A percentile compares a stretch with the other conserved stretches of the same genome.
These are phyloP conservation scores for Schrenkiella parvula DNA, from an alignment of 345 rosid genomes.

Conservation along the genomic window DNA sequence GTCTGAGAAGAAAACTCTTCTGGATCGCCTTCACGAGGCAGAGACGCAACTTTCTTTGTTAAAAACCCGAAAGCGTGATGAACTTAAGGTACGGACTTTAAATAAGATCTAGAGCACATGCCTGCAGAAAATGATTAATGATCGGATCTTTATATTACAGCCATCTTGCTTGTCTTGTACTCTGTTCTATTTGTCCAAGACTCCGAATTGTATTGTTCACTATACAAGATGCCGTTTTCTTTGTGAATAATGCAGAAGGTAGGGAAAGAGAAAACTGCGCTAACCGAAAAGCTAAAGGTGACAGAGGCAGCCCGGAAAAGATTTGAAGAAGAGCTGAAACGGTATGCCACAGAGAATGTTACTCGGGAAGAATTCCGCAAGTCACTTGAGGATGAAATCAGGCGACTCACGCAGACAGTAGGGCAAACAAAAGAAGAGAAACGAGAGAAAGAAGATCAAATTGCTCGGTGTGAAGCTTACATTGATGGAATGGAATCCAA, in stretches of 20 bases:
- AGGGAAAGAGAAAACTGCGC: conserved; percentile 88
- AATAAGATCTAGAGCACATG: conserved; percentile 1
- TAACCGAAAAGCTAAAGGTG: conserved; percentile 80
- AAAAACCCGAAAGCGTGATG: conserved; percentile 93
- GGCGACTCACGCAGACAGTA: conserved; percentile 73
- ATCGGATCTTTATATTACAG: neutral
- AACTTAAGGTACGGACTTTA: conserved; percentile 66
- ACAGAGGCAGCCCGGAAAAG: conserved; percentile 90
- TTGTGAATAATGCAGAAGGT: conserved; percentile 60
- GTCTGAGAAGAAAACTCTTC: conserved; percentile 74
- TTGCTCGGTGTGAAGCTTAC: conserved; percentile 89
- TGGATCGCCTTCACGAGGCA: conserved; percentile 92
- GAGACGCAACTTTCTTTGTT: conserved; percentile 79
- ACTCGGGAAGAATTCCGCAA: conserved; percentile 83
- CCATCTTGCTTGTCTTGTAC: neutral
- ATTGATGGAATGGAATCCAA: conserved; percentile 91
- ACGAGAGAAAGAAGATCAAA: conserved; percentile 87
- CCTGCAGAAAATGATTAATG: neutral
- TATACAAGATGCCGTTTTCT: neutral
- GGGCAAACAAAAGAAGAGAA: conserved; percentile 96
- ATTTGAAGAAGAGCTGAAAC: conserved; percentile 87
- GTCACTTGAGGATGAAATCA: conserved; percentile 86
- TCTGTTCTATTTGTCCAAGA: neutral
- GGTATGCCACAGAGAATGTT: conserved; percentile 79
- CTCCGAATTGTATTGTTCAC: conserved; percentile 9